These are phyloP conservation scores for Ramaria rubella DNA, from an alignment of 768 basidiomycete species.

Conservation along the genomic window DNA sequence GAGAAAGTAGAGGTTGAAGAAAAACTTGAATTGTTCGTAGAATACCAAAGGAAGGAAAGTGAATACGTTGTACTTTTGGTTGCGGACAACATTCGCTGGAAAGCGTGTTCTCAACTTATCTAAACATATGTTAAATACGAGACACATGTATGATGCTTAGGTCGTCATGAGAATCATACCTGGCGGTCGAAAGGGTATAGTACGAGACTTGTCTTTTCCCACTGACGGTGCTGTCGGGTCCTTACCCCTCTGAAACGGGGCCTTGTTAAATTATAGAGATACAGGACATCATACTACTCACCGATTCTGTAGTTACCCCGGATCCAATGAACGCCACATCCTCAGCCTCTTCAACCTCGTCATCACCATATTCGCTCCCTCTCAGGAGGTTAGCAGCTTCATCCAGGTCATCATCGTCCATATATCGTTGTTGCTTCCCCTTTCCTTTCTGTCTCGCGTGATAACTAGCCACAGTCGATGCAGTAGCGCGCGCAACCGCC, in stretches of 20 bases:
- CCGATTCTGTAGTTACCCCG: slow-evolving; percentile 21
- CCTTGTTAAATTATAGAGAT: slow-evolving; percentile 2
- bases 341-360: background rate
- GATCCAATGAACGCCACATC: slow-evolving; percentile 23
- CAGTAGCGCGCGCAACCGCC: slow-evolving; percentile 28
- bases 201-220: slow-evolving; percentile 65
- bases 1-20: slow-evolving; percentile 98
- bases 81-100: slow-evolving; percentile 88
- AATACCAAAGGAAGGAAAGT: slow-evolving; percentile 97
- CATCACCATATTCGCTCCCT: slow-evolving; percentile 11
- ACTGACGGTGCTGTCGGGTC: slow-evolving; percentile 20
- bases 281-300: slow-evolving; percentile 12
- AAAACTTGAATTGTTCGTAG: slow-evolving; percentile 99
- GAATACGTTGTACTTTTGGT: slow-evolving; percentile 96
- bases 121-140: slow-evolving; percentile 22
- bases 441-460: slow-evolving; percentile 28
- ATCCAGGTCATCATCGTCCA: slow-evolving; percentile 54
- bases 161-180: slow-evolving; percentile 34
- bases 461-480: slow-evolving; percentile 24
- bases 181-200: slow-evolving; percentile 69
- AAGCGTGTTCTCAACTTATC: slow-evolving; percentile 67
- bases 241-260: slow-evolving; percentile 18
- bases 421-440: slow-evolving; percentile 39
- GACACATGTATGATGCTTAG: background rate
- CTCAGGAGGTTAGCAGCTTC: slow-evolving; percentile 42